Conservation (phyloP, 208 protist species). For the Trypanosoma lewisi region DNA sequence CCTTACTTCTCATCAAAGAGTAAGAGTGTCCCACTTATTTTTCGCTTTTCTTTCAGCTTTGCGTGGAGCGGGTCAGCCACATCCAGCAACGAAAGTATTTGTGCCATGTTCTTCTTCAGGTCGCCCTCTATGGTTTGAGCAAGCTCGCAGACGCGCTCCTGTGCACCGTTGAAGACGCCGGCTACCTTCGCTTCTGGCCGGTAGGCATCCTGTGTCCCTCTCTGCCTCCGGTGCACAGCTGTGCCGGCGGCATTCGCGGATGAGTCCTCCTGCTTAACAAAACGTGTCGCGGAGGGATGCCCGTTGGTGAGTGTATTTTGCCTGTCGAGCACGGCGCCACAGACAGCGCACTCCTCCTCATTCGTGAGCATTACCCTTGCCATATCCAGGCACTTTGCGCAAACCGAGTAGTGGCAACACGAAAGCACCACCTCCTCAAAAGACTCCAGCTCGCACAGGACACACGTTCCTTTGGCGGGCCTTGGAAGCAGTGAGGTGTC, state of each 20-base stretch:
- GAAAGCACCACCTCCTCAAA: constrained; percentile 36
- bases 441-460: constrained; percentile 58
- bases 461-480: constrained; percentile 43
- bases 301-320: background rate
- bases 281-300: background rate
- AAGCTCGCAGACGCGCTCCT: background rate
- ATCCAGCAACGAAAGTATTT: constrained; percentile 46
- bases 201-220: background rate
- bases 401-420: constrained; percentile 66
- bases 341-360: constrained; percentile 67
- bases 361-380: constrained; percentile 62
- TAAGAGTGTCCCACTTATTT: constrained; percentile 29
- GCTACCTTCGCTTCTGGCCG: background rate
- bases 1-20: constrained; percentile 1
- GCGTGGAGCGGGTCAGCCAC: constrained; percentile 37
- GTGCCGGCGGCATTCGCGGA: background rate
- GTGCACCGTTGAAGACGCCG: background rate
- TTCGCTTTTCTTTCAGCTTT: constrained; percentile 35
- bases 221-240: background rate
- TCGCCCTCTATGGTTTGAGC: constrained; percentile 34
- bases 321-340: constrained; percentile 26
- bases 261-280: constrained; percentile 5
- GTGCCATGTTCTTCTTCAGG: constrained; percentile 43
- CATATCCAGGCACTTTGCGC: constrained; percentile 44
- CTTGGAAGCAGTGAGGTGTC: background rate